Base-by-base conservation (phyloP, 495 filamentous ascomycete genomes). In the Hapsidospora chrysogenum region DNA sequence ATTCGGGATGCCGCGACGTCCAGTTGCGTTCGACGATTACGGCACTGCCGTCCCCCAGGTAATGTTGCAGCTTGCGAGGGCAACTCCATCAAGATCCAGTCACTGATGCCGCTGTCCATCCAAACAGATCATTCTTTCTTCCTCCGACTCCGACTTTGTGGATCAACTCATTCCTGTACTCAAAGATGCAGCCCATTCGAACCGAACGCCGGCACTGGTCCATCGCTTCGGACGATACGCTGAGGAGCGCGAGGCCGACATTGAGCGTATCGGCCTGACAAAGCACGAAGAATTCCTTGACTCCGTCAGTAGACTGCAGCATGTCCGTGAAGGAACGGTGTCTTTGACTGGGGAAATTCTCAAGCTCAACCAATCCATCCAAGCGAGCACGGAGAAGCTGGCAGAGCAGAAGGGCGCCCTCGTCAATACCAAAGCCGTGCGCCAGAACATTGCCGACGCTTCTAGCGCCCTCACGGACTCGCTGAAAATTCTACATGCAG, bases 371-470 rank as follows among this genome's bases (percentile, higher is more conserved):
- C 79, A 92, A 47, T 86, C 84, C 13, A 95, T 96, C 30, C 92
- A 95, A 54, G 64, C 74, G n/a, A 93, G 83, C 48, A 96, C 87
- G 1, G 85, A 95, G 61, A 85, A 82, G 45, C 63, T 99, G 11
- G 87, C 85, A 0, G 84, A 79, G 52, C 89, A 95, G 57, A 99
- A 99, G 57, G 85, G 84, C 57, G 78, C 76, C 0, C 60, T 96
- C 16, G 92, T 96, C 16, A 83, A 95, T 42, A 93, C 85, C 5
- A 70, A 83, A 31, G 75, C 76, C 33, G 82, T 96, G 21, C 74
- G 85, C n/a, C 85, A 92, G 51, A 99, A 95, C 41, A 93, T 96
- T 38, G 80, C 89, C 39, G 87, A 96, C 47, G 81, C 85, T n/a
- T 80, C 76, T 6, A 68, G 81, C 51, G 86, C 85, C 1, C 67